Base-by-base conservation (phyloP, 805 yeast species). In the Hermanozyma aechmeae region DNA sequence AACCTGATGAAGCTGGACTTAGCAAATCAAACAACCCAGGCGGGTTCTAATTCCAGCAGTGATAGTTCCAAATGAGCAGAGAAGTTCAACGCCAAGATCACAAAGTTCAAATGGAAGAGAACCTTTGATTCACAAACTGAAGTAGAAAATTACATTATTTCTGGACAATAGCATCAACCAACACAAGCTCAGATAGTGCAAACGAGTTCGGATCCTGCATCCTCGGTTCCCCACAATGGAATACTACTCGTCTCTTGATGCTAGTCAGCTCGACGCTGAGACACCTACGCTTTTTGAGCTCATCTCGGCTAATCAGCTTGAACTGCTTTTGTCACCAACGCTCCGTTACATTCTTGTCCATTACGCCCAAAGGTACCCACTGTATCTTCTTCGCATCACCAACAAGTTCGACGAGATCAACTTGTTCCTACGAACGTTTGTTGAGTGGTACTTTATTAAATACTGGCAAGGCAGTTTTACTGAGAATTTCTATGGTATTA, bases 201-300 rank as follows among this genome's bases (percentile, higher is more conserved):
- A 26, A 11, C 11, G 13, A 20, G n/a, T 15, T 11, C 6, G 9
- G 7, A 13, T n/a, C n/a, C n/a, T n/a, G n/a, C n/a, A n/a, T n/a
- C n/a, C 11, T 9, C 26, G 5, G 15, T n/a, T 12, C 4, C 15
- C 25, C 23, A 35, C n/a, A 15, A 81, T 82, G 93, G 89, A 81
- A 51, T 82, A 78, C 58, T 82, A 79, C 50, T 75, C 87, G 2
- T 73, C 86, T 2, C 60, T 84, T 26, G 85, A 82, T 52, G 83
- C 94, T 3, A 65, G 85, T 17, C 72, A 79, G 26, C 56, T 85
- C 39, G 87, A 82, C 43, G 65, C 78, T 2, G 78, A 73, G 30
- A 67, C 77, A 2, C 97, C 97, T 1, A 86, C 96, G 0, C 60
- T 89, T 2, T 89, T 87, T 52, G 98, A 89, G 60, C 68, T 89